Conservation (phyloP, 768 basidiomycete genomes). For the Mycena maculata region DNA sequence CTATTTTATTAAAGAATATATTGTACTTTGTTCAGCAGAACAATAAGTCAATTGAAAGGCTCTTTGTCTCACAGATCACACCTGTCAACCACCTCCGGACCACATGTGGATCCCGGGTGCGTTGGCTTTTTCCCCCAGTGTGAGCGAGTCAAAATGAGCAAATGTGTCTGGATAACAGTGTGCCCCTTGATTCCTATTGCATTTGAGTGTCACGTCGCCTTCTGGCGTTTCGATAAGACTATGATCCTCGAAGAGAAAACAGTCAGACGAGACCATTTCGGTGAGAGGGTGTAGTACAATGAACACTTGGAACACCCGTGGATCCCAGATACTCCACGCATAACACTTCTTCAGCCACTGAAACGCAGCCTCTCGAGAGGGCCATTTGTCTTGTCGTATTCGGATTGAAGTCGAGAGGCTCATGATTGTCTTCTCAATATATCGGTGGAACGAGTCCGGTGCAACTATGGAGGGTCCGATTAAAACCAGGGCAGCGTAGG, state of each 20-base stretch:
- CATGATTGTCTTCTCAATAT: conserved; percentile 10
- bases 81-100: too few relatives aligned
- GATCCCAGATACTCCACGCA: conserved; percentile 18
- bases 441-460: neutral
- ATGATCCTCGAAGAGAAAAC: neutral
- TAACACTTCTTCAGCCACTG: conserved; percentile 6
- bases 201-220: neutral
- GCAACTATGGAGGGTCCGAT: conserved; percentile 17
- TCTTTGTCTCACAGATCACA: too few relatives aligned
- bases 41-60: too few relatives aligned
- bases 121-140: too few relatives aligned
- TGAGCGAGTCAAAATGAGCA: conserved; percentile 15
- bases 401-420: neutral
- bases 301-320: neutral
- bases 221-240: conserved; percentile 5
- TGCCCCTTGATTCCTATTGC: conserved; percentile 5
- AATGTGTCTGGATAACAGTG: conserved; percentile 8
- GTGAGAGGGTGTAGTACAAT: neutral
- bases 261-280: neutral
- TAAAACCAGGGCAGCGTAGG: conserved; percentile 3
- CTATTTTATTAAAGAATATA: too few relatives aligned
- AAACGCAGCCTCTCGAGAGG: conserved; percentile 15
- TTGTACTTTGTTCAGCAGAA: too few relatives aligned
- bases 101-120: too few relatives aligned
- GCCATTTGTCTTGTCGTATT: conserved; percentile 16